Percentiles rank a stretch among this genome's conserved stretches.
phyloP scores from a whole-genome alignment of 176 grass and related monocot genomes.

The Calamus simplicifolius region DNA sequence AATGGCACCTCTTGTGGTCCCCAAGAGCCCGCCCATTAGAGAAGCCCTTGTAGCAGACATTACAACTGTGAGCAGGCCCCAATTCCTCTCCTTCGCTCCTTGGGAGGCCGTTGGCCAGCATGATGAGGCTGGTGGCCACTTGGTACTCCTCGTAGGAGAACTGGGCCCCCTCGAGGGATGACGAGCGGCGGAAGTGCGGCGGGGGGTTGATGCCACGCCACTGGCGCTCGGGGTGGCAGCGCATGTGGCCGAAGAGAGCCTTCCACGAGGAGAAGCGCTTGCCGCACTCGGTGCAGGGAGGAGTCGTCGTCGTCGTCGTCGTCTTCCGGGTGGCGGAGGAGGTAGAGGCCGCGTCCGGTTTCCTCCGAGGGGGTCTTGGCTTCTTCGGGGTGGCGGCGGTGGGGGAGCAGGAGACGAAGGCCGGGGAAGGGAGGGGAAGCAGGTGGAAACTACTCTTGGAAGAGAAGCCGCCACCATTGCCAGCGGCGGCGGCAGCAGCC shows the following conservation, averaged over 20 bases:
- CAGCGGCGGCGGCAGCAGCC: no score
- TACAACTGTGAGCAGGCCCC: background rate
- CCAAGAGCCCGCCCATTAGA: background rate
- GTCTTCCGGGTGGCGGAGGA: background rate
- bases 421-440: no score
- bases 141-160: constrained; percentile 5
- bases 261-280: constrained; percentile 34
- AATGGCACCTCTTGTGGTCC: background rate
- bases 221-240: constrained; percentile 40
- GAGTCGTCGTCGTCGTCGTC: background rate
- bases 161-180: no score
- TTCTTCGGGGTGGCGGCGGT: no score
- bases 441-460: no score
- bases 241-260: constrained; percentile 47
- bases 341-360: background rate
- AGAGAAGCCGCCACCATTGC: no score
- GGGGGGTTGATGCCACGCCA: constrained; percentile 43
- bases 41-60: background rate
- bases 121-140: constrained; percentile 3
- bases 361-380: background rate
- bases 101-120: background rate
- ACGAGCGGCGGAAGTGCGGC: background rate
- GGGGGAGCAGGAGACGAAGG: no score
- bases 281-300: constrained; percentile 39
- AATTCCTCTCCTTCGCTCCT: no score